Evolutionary conservation across 441 rosid genomes (phyloP).

Genomic region (Corymbia citriodora): DNA sequence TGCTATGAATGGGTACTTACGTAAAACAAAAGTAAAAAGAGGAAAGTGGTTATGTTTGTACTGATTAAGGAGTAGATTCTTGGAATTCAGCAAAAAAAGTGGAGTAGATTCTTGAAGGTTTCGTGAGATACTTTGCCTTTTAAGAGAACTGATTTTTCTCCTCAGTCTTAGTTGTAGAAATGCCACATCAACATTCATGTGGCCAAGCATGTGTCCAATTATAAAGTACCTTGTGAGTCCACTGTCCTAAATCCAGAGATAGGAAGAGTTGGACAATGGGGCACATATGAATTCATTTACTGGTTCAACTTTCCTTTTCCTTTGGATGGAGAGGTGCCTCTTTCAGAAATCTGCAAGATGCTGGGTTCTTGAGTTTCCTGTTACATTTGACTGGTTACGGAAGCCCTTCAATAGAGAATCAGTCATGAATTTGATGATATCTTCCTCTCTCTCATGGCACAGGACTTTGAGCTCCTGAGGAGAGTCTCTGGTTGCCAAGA

Average conservation of each 20-base stretch:
- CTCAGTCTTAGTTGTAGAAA: background rate
- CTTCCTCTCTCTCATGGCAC: background rate
- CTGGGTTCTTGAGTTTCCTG: background rate
- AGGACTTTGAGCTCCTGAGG: slow-evolving; percentile 68
- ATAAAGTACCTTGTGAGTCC: background rate
- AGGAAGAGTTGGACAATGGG: background rate
- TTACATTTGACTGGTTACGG: background rate
- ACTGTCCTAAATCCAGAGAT: background rate
- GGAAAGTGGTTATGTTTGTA: background rate
- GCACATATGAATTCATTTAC: background rate
- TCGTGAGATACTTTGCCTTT: background rate
- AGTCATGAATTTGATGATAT: slow-evolving; percentile 2
- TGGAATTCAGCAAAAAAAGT: background rate
- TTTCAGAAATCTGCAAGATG: background rate
- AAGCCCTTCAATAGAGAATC: background rate
- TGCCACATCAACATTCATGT: background rate
- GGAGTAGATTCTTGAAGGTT: background rate
- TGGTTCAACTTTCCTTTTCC: background rate
- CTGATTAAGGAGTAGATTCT: background rate
- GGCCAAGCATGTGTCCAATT: background rate
- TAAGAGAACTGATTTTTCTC: background rate
- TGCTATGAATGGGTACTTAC: background rate
- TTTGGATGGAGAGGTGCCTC: background rate
- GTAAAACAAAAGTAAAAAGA: background rate
- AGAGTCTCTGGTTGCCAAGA: slow-evolving; percentile 72